Evolutionary conservation across 371 early-diverging fungal species (phyloP), one percentile per base, ranked within the genome.

Genomic region (Dichotomocladium elegans): DNA sequence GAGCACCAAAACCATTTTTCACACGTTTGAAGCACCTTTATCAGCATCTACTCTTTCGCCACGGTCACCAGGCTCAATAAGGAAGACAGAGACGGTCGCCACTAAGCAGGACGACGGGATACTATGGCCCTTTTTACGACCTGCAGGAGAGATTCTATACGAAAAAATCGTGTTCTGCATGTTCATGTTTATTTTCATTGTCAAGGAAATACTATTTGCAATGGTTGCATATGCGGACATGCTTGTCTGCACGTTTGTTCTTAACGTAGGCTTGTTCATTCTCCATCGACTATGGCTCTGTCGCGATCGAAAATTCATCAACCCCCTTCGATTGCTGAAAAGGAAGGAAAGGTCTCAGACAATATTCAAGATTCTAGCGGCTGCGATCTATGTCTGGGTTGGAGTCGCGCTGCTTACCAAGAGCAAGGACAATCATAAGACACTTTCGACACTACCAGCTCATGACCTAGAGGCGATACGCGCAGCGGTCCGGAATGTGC

Each of bases 41-140:
- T 8, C 10, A 25, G 12, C 12, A 14, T 24, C 6, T 4, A 43
- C 27, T 2, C 4, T 27, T 25, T 4, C 43, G 27, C 11, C 43
- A 43, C 11, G 2, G 27, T 11, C 21, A 43, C 4, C 22, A 43
- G 43, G 2, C 22, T 11, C 21, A 24, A 24, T 9, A n/a, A 25
- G n/a, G 19, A 19, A 31, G 8, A 30, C 1, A 22, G 31, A 4
- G n/a, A n/a, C 12, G 14, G 17, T 19, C 29, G 44, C 22, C 21
- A 42, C 29, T 14, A 29, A 4, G 26, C 25, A 12, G 54, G n/a
- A n/a, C n/a, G n/a, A 46, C 17, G 47, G 47, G 4, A 46, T 46
- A 12, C 12, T 46, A 26, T 54, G 47, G 45, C 47, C 54, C 7
- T 25, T 54, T n/a, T 34, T 46, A 6, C 37, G 21, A 26, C 47